Evolutionary conservation across 2,329 filamentous ascomycete species (phyloP), one percentile per base, ranked within the genome.

Genomic region (Moelleriella libera): DNA sequence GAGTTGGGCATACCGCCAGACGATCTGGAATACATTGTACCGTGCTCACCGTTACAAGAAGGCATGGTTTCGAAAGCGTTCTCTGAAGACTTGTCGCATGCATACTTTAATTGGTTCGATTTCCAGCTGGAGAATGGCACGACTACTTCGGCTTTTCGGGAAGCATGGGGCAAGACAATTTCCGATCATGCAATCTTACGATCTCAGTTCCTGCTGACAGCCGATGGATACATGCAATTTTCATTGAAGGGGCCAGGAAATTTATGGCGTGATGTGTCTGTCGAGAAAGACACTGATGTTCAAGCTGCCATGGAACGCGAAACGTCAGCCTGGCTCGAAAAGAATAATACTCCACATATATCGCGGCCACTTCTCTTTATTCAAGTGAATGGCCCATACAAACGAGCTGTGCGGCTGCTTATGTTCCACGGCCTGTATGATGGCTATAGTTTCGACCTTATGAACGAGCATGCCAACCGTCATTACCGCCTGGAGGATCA

Each of bases 341-440:
- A 21, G 21, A 21, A 58, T 1, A 84, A 85, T 50, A 56, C 59
- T 5, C 58, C 63, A 1, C 63, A 75, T 4, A 51, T 83, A 1
- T 54, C 56, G 2, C 63, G 60, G 6, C 82, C 82, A 0, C 59
- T 83, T 5, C 68, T 79, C 47, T 51, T 80, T 2, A 57, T 74
- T 1, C 47, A 73, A 0, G 50, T 77, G 2, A 48, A 53, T 1
- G 44, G 57, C 5, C 46, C 49, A 0, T 53, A 52, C 1, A 31
- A 29, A 21, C 42, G 30, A 21, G 31, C 30, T 6, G 44, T 49
- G 10, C 44, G 49, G 37, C 47, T 51, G 14, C 30, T 14, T 6
- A 46, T 94, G 1, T 94, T 95, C 63, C 89, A 96, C 59, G 88
- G 77, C 0, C 62, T 95, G 0, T 96, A 96, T 55, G 89, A 96